phyloP scores from a whole-genome alignment of 129 eudicot genomes.

The Deinandra increscens region DNA sequence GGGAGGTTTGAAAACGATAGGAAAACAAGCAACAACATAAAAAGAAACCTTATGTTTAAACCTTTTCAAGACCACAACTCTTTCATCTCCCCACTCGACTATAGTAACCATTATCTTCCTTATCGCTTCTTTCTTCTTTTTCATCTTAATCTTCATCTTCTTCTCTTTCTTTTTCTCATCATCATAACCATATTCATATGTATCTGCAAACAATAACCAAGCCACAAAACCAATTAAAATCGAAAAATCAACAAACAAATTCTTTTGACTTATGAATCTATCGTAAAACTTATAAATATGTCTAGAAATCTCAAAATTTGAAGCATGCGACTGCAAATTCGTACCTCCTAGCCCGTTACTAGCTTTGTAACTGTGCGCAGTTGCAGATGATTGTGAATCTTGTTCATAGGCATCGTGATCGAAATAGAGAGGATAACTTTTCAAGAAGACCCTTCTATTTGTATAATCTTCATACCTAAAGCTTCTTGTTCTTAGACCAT shows the following conservation, averaged over 20 bases:
- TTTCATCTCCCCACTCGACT: conserved; percentile 63
- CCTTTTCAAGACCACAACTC: conserved; percentile 54
- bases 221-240: not conserved
- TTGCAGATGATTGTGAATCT: conserved; percentile 8
- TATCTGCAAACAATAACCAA: not conserved
- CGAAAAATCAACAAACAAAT: not conserved
- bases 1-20: conserved; percentile 46
- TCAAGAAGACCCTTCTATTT: conserved; percentile 65
- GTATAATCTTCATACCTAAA: conserved; percentile 73
- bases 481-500: conserved; percentile 54
- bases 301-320: not conserved
- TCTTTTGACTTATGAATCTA: no score
- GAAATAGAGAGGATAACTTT: conserved; percentile 73
- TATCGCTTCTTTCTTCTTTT: conserved; percentile 36
- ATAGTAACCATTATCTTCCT: conserved; percentile 56
- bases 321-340: not conserved
- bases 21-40: conserved; percentile 66
- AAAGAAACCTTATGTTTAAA: conserved; percentile 59
- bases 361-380: not conserved
- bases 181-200: not conserved
- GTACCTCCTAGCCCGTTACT: conserved; percentile 1
- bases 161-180: conserved; percentile 21
- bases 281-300: no score
- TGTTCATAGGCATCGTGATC: conserved; percentile 27
- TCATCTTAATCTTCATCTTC: conserved; percentile 15